Evolutionary conservation across 805 yeast species (phyloP).

Genomic region (Candida arabinofermentans): DNA sequence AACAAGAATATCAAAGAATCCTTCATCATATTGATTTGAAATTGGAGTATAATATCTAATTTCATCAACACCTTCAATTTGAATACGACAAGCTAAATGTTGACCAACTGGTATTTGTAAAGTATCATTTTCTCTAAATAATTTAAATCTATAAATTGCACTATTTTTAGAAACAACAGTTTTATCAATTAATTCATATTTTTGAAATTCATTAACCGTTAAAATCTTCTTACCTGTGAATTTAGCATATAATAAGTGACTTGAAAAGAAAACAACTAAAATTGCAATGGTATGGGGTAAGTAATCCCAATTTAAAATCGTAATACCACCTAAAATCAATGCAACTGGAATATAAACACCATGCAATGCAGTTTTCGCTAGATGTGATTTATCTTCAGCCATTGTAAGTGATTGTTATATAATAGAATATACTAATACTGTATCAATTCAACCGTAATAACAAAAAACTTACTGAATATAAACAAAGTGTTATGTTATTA

Average conservation of each 20-base stretch:
- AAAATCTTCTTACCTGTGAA: conserved; percentile 35
- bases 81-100: conserved; percentile 57
- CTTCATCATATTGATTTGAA: conserved; percentile 62
- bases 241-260: conserved; percentile 35
- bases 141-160: conserved; percentile 70
- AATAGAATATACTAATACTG: too few species aligned
- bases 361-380: conserved; percentile 68
- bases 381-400: conserved; percentile 33
- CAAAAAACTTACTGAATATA: too few species aligned
- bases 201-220: conserved; percentile 51
- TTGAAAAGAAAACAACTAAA: conserved; percentile 35
- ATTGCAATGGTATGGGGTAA: conserved; percentile 41
- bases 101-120: conserved; percentile 72
- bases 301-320: conserved; percentile 47
- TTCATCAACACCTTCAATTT: conserved; percentile 46
- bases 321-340: conserved; percentile 57
- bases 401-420: conserved; percentile 1
- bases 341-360: conserved; percentile 70
- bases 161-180: conserved; percentile 67
- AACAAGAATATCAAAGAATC: conserved; percentile 72
- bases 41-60: conserved; percentile 76
- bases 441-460: too few species aligned
- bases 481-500: too few species aligned
- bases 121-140: conserved; percentile 55
- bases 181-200: conserved; percentile 68